Evolutionary conservation across 2,329 filamentous ascomycete genomes (phyloP).

Genomic region (Lasiodiplodia sp.): DNA sequence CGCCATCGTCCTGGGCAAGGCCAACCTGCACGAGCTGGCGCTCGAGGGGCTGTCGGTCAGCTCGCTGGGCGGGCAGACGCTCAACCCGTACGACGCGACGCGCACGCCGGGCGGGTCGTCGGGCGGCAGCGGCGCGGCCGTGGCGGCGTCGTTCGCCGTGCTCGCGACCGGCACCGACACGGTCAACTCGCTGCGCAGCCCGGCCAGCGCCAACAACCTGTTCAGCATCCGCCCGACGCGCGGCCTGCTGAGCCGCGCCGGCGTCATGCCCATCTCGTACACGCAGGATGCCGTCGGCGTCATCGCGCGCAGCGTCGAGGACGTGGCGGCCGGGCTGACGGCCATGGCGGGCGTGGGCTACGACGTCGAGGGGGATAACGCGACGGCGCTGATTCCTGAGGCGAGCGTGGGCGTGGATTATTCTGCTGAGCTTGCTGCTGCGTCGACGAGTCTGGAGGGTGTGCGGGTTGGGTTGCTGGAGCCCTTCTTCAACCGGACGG

Average conservation of each 20-base stretch:
- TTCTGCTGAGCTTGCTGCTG: slow-evolving; percentile 44
- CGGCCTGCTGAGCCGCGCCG: slow-evolving; percentile 59
- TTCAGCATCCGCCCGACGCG: slow-evolving; percentile 66
- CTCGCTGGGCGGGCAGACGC: slow-evolving; percentile 68
- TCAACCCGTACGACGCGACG: slow-evolving; percentile 70
- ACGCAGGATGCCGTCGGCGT: slow-evolving; percentile 65
- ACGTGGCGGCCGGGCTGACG: slow-evolving; percentile 59
- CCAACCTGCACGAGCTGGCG: slow-evolving; percentile 69
- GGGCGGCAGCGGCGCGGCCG: slow-evolving; percentile 67
- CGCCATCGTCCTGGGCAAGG: slow-evolving; percentile 64
- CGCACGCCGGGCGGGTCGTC: slow-evolving; percentile 72
- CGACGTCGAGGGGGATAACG: slow-evolving; percentile 59
- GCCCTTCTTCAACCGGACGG: slow-evolving; percentile 65
- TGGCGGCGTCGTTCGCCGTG: slow-evolving; percentile 65
- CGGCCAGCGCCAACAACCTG: slow-evolving; percentile 67
- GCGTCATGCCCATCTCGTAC: slow-evolving; percentile 63
- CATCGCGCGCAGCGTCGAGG: slow-evolving; percentile 59
- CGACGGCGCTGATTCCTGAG: slow-evolving; percentile 57
- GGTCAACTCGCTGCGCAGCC: slow-evolving; percentile 68
- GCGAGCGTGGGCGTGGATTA: slow-evolving; percentile 56
- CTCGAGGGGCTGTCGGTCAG: slow-evolving; percentile 70
- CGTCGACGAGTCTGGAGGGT: slow-evolving; percentile 45
- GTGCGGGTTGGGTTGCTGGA: slow-evolving; percentile 59
- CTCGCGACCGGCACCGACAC: slow-evolving; percentile 67
- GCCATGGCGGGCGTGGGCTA: slow-evolving; percentile 62